Evolutionary conservation across 2,329 filamentous ascomycete genomes (phyloP), one percentile per base, ranked within the genome.

Genomic region (Thielaviopsis cerberus): DNA sequence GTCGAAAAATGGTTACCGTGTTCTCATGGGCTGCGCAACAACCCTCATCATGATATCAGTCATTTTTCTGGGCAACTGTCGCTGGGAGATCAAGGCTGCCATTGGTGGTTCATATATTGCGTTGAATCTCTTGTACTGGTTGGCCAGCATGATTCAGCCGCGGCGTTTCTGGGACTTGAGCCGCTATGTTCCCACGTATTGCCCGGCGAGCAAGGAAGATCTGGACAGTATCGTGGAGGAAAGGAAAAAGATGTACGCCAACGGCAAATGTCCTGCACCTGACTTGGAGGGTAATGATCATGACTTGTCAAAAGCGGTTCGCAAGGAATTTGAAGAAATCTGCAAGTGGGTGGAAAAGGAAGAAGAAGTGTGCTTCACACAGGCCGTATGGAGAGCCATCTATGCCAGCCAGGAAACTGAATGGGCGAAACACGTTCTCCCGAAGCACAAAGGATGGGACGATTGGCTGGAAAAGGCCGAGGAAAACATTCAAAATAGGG

Each of bases 71-170:
- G 80, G 79, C 1, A 83, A 83, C 64, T 80, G 78, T 66, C 73
- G 73, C n/a, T 82, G 79, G 72, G 72, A 73, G 51, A 76, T 77
- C 61, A 80, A 84, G 66, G 73, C 78, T 10, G 74, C 79, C 11
- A 77, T 82, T 60, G 79, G 78, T 6, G 70, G 68, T 1, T 71
- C 74, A 1, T 83, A 83, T 62, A 77, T 83, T 57, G 62, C 76
- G 3, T 71, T 83, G 54, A 84, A 83, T 61, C 76, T 74, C 10
- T 65, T 77, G 0, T 82, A 82, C 65, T 83, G 79, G 80, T 69
- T 69, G 1, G 70, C 78, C 55, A 74, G 76, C 22, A 67, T 80
- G 65, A 61, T 79, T 23, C 72, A 76, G 0, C 72, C 72, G 25
- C 64, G 66, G 0, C 68, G 69, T 54, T 78, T 80, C 62, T 82